Percentiles rank a stretch among this genome's conserved stretches.
Evolutionary conservation across 768 basidiomycete genomes (phyloP).

Genomic region (Chalciporus pseudorubinellus): DNA sequence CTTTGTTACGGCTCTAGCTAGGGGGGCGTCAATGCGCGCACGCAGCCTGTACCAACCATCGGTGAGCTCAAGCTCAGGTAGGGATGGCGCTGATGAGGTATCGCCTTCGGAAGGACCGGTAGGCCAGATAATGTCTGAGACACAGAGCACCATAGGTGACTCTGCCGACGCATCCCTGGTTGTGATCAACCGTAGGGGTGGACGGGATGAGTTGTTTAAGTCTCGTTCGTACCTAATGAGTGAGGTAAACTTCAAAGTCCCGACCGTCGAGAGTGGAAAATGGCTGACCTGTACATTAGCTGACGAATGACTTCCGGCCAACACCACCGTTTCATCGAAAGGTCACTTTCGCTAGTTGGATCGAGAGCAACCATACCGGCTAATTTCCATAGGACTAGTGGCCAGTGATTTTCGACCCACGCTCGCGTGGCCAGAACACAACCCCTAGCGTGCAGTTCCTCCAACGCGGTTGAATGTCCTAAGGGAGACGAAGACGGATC

Average conservation of each 20-base stretch:
- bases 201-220: constrained; percentile 71
- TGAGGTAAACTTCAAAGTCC: neutral
- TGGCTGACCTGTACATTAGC: constrained; percentile 74
- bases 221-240: constrained; percentile 87
- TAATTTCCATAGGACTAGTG: constrained; percentile 89
- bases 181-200: constrained; percentile 75
- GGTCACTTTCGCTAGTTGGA: constrained; percentile 53
- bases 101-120: constrained; percentile 37
- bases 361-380: constrained; percentile 79
- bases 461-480: constrained; percentile 54
- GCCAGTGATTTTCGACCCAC: constrained; percentile 96
- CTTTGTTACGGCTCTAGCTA: constrained; percentile 65
- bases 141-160: constrained; percentile 80
- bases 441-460: constrained; percentile 52
- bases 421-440: constrained; percentile 65
- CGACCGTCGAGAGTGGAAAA: neutral
- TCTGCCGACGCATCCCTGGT: constrained; percentile 80
- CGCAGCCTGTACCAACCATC: constrained; percentile 96
- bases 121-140: constrained; percentile 69
- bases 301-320: constrained; percentile 82
- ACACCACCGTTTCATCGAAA: constrained; percentile 62
- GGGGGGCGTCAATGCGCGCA: constrained; percentile 69
- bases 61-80: constrained; percentile 81
- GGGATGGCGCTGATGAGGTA: constrained; percentile 35
- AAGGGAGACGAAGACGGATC: constrained; percentile 28